Percentiles rank a stretch among this genome's conserved stretches.
Evolutionary conservation across 1,284 basidiomycete genomes (phyloP).

Genomic region (Heterobasidion annosum): DNA sequence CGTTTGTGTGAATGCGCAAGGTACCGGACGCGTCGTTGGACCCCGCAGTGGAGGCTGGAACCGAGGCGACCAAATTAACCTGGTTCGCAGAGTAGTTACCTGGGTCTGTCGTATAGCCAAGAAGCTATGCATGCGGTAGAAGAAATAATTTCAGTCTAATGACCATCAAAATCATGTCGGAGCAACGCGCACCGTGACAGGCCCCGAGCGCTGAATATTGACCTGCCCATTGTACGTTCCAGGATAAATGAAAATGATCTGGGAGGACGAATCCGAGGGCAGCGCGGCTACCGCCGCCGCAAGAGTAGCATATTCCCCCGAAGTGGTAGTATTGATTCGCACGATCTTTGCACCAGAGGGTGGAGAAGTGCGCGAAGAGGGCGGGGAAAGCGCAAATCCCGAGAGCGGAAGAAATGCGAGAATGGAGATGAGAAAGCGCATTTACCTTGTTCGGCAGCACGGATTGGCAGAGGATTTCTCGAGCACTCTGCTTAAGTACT

Average conservation of each 20-base stretch:
- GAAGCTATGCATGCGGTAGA: slow-evolving; percentile 23
- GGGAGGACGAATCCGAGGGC: slow-evolving; percentile 31
- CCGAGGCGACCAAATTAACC: slow-evolving; percentile 35
- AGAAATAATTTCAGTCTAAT: not conserved
- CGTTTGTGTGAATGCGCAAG: slow-evolving; percentile 39
- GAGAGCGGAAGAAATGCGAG: not conserved
- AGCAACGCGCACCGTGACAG: slow-evolving; percentile 15
- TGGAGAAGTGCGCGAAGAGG: slow-evolving; percentile 31
- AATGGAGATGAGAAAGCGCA: not conserved
- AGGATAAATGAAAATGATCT: slow-evolving; percentile 44
- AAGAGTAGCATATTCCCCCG: slow-evolving; percentile 35
- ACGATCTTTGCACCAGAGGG: slow-evolving; percentile 37
- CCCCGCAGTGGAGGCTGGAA: slow-evolving; percentile 32
- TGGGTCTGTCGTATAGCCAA: slow-evolving; percentile 33
- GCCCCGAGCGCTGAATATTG: slow-evolving; percentile 32
- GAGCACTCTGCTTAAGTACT: too few relatives aligned
- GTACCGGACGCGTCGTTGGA: slow-evolving; percentile 49
- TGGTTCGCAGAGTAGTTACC: slow-evolving; percentile 27
- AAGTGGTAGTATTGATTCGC: slow-evolving; percentile 27
- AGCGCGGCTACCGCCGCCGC: slow-evolving; percentile 32
- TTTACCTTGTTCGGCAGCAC: not conserved
- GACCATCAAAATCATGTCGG: not conserved
- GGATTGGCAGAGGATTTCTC: too few relatives aligned
- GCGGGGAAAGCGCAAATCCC: slow-evolving; percentile 15
- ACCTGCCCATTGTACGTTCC: slow-evolving; percentile 48